A percentile compares a stretch with the other conserved stretches of the same genome.
These are phyloP conservation scores for Apiosordaria backusii DNA, from an alignment of 495 filamentous ascomycete species.

Conservation along the genomic window DNA sequence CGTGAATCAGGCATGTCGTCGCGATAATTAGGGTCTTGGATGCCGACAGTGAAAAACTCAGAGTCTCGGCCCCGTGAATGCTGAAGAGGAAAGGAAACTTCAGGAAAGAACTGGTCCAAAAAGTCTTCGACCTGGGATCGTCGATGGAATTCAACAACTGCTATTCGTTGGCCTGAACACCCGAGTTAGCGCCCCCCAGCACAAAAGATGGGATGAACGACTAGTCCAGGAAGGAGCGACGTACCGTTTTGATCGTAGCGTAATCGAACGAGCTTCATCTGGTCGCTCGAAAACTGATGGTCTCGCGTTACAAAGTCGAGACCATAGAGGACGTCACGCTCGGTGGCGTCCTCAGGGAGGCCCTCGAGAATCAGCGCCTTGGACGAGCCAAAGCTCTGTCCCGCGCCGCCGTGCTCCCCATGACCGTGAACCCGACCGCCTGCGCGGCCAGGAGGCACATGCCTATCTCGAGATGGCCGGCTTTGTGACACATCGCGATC, in stretches of 20 bases:
- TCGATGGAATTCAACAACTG: conserved; percentile 37
- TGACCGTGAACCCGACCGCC: background rate
- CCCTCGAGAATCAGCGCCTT: conserved; percentile 25
- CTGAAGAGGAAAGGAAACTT: conserved; percentile 45
- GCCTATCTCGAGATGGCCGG: background rate
- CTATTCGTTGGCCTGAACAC: conserved; percentile 32
- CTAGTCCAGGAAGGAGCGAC: background rate
- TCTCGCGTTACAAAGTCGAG: conserved; percentile 31
- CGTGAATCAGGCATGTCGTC: conserved; percentile 53
- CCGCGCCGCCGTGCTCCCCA: conserved; percentile 4
- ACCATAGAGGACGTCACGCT: conserved; percentile 34
- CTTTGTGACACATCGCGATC: background rate
- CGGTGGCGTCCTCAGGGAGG: conserved; percentile 32
- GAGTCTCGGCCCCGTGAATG: conserved; percentile 35
- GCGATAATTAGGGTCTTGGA: conserved; percentile 57
- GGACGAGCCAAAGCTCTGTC: background rate
- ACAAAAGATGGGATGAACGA: background rate
- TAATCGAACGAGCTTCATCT: conserved; percentile 29
- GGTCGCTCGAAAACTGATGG: conserved; percentile 27
- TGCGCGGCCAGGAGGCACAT: background rate
- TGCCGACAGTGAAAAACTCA: conserved; percentile 54
- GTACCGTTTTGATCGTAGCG: conserved; percentile 30
- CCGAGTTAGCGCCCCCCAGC: background rate
- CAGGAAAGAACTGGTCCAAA: conserved; percentile 61
- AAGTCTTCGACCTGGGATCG: conserved; percentile 58